These are phyloP conservation scores for Picochlorum sp. DNA, from an alignment of 139 green algal genomes.

Conservation along the genomic window DNA sequence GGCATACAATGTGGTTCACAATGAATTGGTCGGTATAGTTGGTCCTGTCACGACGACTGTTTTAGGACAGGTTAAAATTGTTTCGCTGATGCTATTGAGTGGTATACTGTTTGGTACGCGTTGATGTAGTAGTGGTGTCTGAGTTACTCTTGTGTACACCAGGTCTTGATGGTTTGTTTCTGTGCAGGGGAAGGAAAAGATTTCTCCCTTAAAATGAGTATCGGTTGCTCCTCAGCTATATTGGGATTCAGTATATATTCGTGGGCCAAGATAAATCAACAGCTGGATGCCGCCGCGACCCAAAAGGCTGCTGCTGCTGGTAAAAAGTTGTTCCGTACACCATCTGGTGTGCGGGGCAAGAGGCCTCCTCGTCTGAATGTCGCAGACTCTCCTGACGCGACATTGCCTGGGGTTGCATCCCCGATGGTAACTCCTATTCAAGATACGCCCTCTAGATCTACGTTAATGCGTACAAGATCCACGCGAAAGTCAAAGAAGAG, in stretches of 20 bases:
- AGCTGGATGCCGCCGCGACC: neutral
- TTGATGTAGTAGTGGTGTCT: neutral
- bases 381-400: too few species aligned
- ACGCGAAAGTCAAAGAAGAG: too few species aligned
- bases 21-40: conserved; percentile 6
- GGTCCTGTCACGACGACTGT: conserved; percentile 7
- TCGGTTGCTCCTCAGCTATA: neutral
- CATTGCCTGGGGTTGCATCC: too few species aligned
- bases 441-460: too few species aligned
- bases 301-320: neutral
- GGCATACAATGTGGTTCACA: conserved; percentile 7
- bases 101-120: conserved; percentile 6
- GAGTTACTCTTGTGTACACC: neutral
- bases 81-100: conserved; percentile 5
- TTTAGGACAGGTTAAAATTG: conserved; percentile 8
- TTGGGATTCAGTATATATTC: conserved; percentile 10
- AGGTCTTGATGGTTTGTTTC: neutral
- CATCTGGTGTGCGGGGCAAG: too few species aligned
- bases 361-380: too few species aligned
- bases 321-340: neutral
- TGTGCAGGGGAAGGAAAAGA: conserved; percentile 8
- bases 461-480: too few species aligned
- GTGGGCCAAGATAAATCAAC: conserved; percentile 1
- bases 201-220: conserved; percentile 4
- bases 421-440: too few species aligned